phyloP scores from a whole-genome alignment of 2,329 filamentous ascomycete genomes.

The Arachnomyces sp. region DNA sequence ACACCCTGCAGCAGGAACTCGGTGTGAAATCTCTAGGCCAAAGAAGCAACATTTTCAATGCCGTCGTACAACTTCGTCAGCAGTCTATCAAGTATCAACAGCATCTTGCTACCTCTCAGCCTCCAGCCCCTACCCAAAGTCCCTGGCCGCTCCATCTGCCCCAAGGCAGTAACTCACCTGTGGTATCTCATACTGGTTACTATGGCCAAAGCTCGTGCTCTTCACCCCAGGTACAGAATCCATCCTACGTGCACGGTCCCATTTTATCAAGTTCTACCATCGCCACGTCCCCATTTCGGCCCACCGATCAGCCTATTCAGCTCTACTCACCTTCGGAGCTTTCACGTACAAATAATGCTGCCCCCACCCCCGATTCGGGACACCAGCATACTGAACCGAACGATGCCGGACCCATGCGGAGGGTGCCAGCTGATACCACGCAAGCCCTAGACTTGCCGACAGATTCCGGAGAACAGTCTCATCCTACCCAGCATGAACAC shows the following conservation, averaged over 20 bases:
- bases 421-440: too few species aligned
- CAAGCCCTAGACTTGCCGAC: too few species aligned
- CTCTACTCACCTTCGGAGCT: too few species aligned
- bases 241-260: too few species aligned
- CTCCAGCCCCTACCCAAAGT: neutral
- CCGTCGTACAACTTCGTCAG: constrained; percentile 49
- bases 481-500: constrained; percentile 17
- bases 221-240: too few species aligned
- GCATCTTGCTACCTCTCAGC: neutral
- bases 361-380: neutral
- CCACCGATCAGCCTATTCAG: too few species aligned
- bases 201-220: too few species aligned
- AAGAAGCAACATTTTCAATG: constrained; percentile 48
- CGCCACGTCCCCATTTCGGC: too few species aligned
- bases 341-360: too few species aligned
- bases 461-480: neutral
- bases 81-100: constrained; percentile 44
- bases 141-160: neutral
- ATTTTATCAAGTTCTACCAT: too few species aligned
- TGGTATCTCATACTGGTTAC: too few species aligned
- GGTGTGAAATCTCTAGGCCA: constrained; percentile 51
- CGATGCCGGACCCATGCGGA: neutral
- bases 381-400: neutral
- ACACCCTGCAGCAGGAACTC: constrained; percentile 46
- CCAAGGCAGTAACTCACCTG: too few species aligned